Conservation (phyloP, 495 filamentous ascomycete genomes). For the Copromyces sp. region DNA sequence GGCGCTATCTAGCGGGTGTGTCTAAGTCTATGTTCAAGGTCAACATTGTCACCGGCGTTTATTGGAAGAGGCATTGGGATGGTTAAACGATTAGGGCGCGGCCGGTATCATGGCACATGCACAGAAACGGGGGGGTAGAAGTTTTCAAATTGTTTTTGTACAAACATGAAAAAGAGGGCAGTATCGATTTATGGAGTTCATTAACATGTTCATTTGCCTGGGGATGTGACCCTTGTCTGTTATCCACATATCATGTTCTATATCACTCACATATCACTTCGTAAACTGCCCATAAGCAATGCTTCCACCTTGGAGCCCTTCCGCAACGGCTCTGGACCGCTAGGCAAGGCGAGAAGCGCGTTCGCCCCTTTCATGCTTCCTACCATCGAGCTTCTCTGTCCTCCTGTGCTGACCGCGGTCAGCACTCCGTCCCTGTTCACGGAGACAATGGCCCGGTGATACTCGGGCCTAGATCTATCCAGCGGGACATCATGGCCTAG, state of each 20-base stretch:
- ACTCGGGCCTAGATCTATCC: conserved; percentile 72
- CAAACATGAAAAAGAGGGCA: conserved; percentile 18
- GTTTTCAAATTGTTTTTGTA: neutral
- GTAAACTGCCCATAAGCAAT: conserved; percentile 32
- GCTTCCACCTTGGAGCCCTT: conserved; percentile 37
- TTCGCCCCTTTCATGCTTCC: conserved; percentile 85
- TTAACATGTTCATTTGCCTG: neutral
- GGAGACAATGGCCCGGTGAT: conserved; percentile 64
- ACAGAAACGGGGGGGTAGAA: conserved; percentile 9
- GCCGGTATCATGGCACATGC: conserved; percentile 17
- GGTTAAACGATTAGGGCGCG: conserved; percentile 15
- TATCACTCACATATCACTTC: conserved; percentile 14
- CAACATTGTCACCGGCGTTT: conserved; percentile 26
- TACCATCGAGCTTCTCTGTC: conserved; percentile 79
- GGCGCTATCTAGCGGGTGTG: conserved; percentile 7
- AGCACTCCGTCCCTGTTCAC: conserved; percentile 52
- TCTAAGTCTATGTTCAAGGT: conserved; percentile 15
- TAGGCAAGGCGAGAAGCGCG: conserved; percentile 67
- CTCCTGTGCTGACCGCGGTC: conserved; percentile 73
- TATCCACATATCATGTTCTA: neutral
- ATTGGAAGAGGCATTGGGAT: conserved; percentile 18
- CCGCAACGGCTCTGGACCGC: conserved; percentile 29
- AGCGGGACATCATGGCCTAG: conserved; percentile 60
- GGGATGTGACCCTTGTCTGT: neutral
- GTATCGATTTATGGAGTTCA: conserved; percentile 8